phyloP scores from a whole-genome alignment of 331 rosid genomes.

The Malus hybrid region DNA sequence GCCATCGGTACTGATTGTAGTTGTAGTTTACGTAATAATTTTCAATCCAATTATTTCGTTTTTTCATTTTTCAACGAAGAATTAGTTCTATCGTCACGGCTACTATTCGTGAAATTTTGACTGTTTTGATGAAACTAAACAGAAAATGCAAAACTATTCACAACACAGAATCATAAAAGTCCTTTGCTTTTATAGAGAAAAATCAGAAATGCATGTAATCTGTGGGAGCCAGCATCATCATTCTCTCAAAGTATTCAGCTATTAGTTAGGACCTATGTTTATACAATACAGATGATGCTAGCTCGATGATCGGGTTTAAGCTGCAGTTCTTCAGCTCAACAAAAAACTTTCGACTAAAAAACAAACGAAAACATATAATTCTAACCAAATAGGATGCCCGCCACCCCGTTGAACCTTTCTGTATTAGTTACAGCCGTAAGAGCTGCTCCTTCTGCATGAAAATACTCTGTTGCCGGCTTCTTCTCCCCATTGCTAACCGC shows the following conservation, averaged over 20 bases:
- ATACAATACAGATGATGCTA: slow-evolving; percentile 30
- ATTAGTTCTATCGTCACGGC: background rate
- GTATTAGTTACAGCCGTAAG: slow-evolving; percentile 23
- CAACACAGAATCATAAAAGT: background rate
- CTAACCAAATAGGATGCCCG: slow-evolving; percentile 31
- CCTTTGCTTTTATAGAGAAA: slow-evolving; percentile 7
- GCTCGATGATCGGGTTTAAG: slow-evolving; percentile 27
- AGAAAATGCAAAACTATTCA: slow-evolving; percentile 9
- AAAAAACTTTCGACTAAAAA: slow-evolving; percentile 15
- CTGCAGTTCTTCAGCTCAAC: slow-evolving; percentile 47
- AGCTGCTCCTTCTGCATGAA: background rate
- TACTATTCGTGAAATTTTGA: background rate
- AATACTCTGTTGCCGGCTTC: background rate
- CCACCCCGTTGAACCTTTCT: slow-evolving; percentile 16
- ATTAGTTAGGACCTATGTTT: slow-evolving; percentile 45
- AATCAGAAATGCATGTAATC: slow-evolving; percentile 24
- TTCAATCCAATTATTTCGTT: background rate
- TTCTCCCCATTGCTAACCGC: slow-evolving; percentile 13
- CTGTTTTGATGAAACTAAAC: background rate
- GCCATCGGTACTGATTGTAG: background rate
- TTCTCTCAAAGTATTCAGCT: slow-evolving; percentile 32
- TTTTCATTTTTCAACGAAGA: background rate
- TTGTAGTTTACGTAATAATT: background rate
- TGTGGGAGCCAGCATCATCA: slow-evolving; percentile 33
- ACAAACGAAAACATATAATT: slow-evolving; percentile 22